Conservation (phyloP, 75 land plant species). For the Picea sitchensis region DNA sequence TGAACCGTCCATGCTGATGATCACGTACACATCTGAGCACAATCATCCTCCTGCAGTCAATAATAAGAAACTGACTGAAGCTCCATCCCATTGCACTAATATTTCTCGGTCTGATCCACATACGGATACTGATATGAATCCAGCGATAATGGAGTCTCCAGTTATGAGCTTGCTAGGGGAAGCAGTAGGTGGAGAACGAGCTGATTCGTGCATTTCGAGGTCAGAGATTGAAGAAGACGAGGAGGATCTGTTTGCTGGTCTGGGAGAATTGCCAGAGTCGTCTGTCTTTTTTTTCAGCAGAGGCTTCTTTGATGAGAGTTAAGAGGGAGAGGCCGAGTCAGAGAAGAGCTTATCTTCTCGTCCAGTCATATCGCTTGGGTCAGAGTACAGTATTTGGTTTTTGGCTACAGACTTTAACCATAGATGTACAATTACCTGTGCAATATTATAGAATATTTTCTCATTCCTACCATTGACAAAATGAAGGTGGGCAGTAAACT, state of each 20-base stretch:
- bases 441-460: no score
- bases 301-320: no score
- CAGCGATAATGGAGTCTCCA: background rate
- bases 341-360: no score
- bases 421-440: no score
- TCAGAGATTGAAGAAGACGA: conserved; percentile 37
- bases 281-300: conserved; percentile 12
- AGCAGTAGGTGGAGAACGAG: conserved; percentile 2
- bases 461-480: no score
- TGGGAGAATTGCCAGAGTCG: conserved; percentile 65
- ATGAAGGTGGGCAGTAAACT: no score
- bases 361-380: no score
- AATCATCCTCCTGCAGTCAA: conserved; percentile 28
- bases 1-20: conserved; percentile 44
- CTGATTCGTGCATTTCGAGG: background rate
- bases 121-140: background rate
- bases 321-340: no score
- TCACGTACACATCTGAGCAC: conserved; percentile 57
- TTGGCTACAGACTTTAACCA: no score
- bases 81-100: background rate
- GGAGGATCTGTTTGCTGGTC: conserved; percentile 52
- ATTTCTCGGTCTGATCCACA: background rate
- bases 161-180: conserved; percentile 1
- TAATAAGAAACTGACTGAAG: background rate
- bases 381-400: no score